A percentile compares a stretch with the other conserved stretches of the same genome.
Conservation (phyloP, 345 rosid genomes). For the Arabis hirsuta region DNA sequence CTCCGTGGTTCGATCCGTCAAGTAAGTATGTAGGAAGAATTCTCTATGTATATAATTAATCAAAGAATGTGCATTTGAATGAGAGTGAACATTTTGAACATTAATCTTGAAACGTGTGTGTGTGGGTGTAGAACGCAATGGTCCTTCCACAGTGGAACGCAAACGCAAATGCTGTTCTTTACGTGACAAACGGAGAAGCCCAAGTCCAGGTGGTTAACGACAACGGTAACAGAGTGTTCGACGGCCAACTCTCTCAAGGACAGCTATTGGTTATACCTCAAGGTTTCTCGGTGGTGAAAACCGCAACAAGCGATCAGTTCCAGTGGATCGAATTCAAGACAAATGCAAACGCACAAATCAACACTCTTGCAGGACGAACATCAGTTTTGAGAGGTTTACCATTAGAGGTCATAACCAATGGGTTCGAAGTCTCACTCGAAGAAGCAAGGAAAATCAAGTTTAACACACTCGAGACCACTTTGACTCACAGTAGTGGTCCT, state of each 20-base stretch:
- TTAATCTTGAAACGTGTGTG: background rate
- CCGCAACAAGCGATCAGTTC: slow-evolving; percentile 54
- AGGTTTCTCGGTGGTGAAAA: slow-evolving; percentile 59
- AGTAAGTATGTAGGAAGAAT: slow-evolving; percentile 23
- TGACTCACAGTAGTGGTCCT: slow-evolving; percentile 37
- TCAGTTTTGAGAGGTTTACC: slow-evolving; percentile 44
- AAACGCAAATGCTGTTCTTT: slow-evolving; percentile 66
- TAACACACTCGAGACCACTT: slow-evolving; percentile 43
- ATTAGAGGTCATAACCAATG: slow-evolving; percentile 32
- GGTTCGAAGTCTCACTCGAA: slow-evolving; percentile 35
- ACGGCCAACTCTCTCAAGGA: slow-evolving; percentile 57
- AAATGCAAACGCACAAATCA: slow-evolving; percentile 45
- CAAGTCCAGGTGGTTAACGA: slow-evolving; percentile 63
- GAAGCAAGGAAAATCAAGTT: slow-evolving; percentile 44
- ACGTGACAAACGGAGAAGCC: slow-evolving; percentile 60
- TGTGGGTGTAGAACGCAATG: slow-evolving; percentile 55
- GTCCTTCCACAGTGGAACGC: slow-evolving; percentile 68
- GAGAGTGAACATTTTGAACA: too few species aligned
- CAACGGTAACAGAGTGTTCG: slow-evolving; percentile 64
- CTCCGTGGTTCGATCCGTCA: slow-evolving; percentile 55
- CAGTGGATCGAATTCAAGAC: slow-evolving; percentile 77
- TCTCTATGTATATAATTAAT: too few species aligned
- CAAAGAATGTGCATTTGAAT: too few species aligned
- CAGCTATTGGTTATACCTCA: slow-evolving; percentile 67
- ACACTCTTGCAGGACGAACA: slow-evolving; percentile 44